phyloP scores from a whole-genome alignment of 371 early-diverging fungal genomes.

The Rhizopus arrhizus region DNA sequence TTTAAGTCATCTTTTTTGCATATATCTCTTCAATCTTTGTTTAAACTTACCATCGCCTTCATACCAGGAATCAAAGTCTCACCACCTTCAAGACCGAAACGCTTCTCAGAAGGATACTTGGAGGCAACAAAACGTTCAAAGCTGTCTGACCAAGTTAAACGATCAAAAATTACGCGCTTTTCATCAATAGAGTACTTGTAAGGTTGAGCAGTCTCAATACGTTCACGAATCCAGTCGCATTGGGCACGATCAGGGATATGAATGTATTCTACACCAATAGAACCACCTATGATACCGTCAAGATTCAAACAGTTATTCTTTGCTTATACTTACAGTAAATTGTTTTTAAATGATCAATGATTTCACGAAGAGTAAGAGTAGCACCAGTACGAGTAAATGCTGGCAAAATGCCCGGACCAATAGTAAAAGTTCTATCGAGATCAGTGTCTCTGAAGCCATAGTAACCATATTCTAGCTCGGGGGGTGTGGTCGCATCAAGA shows the following conservation, averaged over 20 bases:
- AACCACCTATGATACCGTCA: conserved; percentile 45
- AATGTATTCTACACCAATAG: conserved; percentile 95
- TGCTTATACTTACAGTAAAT: conserved; percentile 74
- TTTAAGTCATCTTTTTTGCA: too few relatives aligned
- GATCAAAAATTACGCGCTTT: conserved; percentile 90
- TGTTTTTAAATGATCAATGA: conserved; percentile 76
- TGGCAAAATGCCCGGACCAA: conserved; percentile 95
- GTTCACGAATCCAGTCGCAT: conserved; percentile 95
- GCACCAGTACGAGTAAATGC: conserved; percentile 71
- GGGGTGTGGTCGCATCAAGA: conserved; percentile 62
- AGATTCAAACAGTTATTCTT: background rate
- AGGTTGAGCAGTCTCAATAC: conserved; percentile 87
- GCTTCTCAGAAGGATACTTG: conserved; percentile 95
- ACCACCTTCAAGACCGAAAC: conserved; percentile 97
- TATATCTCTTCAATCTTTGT: background rate
- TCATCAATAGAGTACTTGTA: conserved; percentile 85
- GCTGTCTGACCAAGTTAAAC: conserved; percentile 94
- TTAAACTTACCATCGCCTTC: conserved; percentile 83
- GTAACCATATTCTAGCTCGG: conserved; percentile 83
- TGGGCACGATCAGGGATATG: conserved; percentile 95
- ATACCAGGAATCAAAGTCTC: conserved; percentile 96
- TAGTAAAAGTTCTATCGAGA: conserved; percentile 84
- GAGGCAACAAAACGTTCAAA: conserved; percentile 95
- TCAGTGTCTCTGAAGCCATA: conserved; percentile 95
- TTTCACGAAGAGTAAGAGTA: conserved; percentile 86